Evolutionary conservation across 306 rosid genomes (phyloP).

Genomic region (Cicer pinnatifidum): DNA sequence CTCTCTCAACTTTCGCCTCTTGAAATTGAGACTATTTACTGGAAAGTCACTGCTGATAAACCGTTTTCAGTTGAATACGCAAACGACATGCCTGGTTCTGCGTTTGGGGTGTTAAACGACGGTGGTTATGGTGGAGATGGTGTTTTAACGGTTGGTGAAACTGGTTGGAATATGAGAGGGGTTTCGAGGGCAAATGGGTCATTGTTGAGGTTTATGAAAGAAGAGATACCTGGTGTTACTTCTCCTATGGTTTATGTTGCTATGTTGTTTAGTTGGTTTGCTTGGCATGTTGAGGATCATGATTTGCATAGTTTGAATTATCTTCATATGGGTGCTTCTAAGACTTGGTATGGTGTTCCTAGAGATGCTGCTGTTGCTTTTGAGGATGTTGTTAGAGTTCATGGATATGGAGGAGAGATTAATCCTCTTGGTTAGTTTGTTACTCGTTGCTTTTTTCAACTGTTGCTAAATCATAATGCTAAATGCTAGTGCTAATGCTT

Average conservation of each 20-base stretch:
- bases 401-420: conserved; percentile 77
- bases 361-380: conserved; percentile 75
- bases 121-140: conserved; percentile 58
- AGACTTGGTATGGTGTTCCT: conserved; percentile 98
- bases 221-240: conserved; percentile 97
- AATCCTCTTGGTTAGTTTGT: conserved; percentile 67
- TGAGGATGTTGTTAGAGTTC: conserved; percentile 76
- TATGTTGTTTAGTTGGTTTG: conserved; percentile 98
- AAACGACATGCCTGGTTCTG: conserved; percentile 85
- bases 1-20: conserved; percentile 49
- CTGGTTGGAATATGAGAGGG: conserved; percentile 86
- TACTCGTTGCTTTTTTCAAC: neutral
- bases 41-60: conserved; percentile 75
- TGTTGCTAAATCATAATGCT: conserved; percentile 1
- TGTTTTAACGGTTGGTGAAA: conserved; percentile 58
- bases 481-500: neutral
- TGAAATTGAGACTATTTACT: conserved; percentile 69
- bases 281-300: conserved; percentile 99
- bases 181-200: conserved; percentile 89
- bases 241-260: conserved; percentile 97
- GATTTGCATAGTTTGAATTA: conserved; percentile 96
- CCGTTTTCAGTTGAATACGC: conserved; percentile 81
- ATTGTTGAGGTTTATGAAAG: conserved; percentile 93
- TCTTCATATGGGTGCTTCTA: conserved; percentile 88
- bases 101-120: conserved; percentile 52